Evolutionary conservation across 192 early-diverging fungal genomes (phyloP).

Genomic region (Mortierella alpina): DNA sequence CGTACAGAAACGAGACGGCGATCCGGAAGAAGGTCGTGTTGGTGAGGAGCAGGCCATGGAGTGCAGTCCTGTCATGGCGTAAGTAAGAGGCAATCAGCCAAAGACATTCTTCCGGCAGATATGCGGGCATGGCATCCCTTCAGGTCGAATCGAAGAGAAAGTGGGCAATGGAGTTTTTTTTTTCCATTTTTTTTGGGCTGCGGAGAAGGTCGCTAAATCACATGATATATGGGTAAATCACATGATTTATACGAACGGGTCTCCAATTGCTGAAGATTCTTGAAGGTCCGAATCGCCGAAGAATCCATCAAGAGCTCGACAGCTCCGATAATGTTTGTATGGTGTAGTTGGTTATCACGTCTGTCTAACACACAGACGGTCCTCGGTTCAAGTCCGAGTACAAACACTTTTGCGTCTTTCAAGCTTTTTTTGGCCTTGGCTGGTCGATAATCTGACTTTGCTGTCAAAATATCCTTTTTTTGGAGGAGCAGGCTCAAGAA

Average conservation of each 20-base stretch:
- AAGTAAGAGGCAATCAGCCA: constrained; percentile 44
- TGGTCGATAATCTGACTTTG: too few relatives aligned
- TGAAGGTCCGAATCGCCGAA: too few relatives aligned
- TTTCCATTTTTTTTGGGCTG: too few relatives aligned
- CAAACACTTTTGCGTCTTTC: constrained; percentile 37
- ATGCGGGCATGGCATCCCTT: constrained; percentile 31
- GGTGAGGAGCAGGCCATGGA: constrained; percentile 32
- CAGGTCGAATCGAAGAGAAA: too few relatives aligned
- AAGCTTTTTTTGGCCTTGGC: background rate
- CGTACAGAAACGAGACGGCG: constrained; percentile 37
- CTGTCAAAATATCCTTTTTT: too few relatives aligned
- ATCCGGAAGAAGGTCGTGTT: constrained; percentile 35
- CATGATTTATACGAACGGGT: too few relatives aligned
- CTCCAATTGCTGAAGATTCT: too few relatives aligned
- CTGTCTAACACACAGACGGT: constrained; percentile 58
- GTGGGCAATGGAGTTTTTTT: too few relatives aligned
- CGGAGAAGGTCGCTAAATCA: too few relatives aligned
- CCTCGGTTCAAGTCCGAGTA: constrained; percentile 57
- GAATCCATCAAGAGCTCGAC: too few relatives aligned
- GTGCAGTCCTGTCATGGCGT: constrained; percentile 24
- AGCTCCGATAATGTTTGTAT: constrained; percentile 20
- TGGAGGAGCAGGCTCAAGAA: too few relatives aligned
- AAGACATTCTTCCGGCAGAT: constrained; percentile 50
- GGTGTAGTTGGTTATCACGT: constrained; percentile 54
- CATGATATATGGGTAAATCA: too few relatives aligned